These are phyloP conservation scores for Actinomucor elegans DNA, from an alignment of 371 early-diverging fungal genomes.

Conservation along the genomic window DNA sequence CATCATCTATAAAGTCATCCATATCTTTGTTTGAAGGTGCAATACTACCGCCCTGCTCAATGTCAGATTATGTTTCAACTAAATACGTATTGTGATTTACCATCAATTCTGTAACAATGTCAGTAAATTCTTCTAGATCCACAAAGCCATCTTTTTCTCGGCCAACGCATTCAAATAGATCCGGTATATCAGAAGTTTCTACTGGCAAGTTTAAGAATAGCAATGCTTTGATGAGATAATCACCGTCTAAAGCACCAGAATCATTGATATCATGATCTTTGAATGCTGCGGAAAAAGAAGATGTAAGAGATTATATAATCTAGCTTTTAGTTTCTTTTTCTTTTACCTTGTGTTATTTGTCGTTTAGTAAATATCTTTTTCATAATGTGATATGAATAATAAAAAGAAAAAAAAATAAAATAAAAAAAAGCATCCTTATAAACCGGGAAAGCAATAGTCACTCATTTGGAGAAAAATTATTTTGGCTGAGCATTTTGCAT, in stretches of 20 bases:
- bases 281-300: constrained; percentile 33
- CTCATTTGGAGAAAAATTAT: no score
- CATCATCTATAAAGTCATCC: not conserved
- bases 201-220: constrained; percentile 20
- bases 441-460: no score
- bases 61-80: not conserved
- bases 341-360: constrained; percentile 12
- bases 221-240: constrained; percentile 25
- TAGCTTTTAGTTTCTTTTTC: not conserved
- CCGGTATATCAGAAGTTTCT: constrained; percentile 14
- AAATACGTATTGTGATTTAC: constrained; percentile 3
- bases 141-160: constrained; percentile 28
- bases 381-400: not conserved
- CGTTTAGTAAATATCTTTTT: constrained; percentile 3
- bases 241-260: constrained; percentile 23
- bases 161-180: constrained; percentile 22
- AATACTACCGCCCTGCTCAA: not conserved
- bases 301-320: not conserved
- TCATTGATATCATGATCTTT: constrained; percentile 23
- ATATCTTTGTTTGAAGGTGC: not conserved
- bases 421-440: not conserved
- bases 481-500: no score
- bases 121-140: constrained; percentile 30
- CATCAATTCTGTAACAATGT: constrained; percentile 29
- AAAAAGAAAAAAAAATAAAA: not conserved